phyloP scores from a whole-genome alignment of 2,329 filamentous ascomycete species.

The Botryosphaeria dothidea region DNA sequence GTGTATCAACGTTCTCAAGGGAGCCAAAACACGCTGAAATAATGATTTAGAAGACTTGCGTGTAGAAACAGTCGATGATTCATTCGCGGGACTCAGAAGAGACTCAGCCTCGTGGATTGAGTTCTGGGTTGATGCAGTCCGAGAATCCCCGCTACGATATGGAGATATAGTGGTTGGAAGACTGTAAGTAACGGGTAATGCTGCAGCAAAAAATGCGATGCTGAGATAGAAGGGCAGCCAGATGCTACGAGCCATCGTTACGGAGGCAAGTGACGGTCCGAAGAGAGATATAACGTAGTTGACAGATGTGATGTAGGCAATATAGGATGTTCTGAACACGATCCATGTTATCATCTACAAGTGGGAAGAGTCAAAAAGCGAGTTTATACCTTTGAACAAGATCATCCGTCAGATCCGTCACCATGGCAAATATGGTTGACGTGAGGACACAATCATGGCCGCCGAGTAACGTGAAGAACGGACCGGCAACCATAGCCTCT shows the following conservation, averaged over 20 bases:
- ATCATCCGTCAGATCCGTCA: slow-evolving; percentile 32
- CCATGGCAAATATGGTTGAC: slow-evolving; percentile 36
- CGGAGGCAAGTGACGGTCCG: slow-evolving; percentile 36
- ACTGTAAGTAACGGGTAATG: slow-evolving; percentile 20
- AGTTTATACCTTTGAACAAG: slow-evolving; percentile 31
- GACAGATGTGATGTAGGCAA: slow-evolving; percentile 30
- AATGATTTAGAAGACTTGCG: background rate
- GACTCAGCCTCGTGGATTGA: background rate
- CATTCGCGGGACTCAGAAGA: background rate
- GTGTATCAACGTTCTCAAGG: background rate
- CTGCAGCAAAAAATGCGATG: slow-evolving; percentile 30
- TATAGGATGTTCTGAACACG: slow-evolving; percentile 32
- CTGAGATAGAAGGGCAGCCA: slow-evolving; percentile 41
- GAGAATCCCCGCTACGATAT: background rate
- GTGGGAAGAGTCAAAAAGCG: slow-evolving; percentile 19
- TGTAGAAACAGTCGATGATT: background rate
- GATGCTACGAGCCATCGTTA: slow-evolving; percentile 35
- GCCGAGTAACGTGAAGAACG: slow-evolving; percentile 34
- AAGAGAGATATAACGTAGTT: slow-evolving; percentile 35
- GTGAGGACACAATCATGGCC: slow-evolving; percentile 38
- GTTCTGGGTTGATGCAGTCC: background rate
- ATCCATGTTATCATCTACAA: background rate
- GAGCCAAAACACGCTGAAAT: background rate
- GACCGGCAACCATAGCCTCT: slow-evolving; percentile 32
- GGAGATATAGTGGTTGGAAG: background rate